These are phyloP conservation scores for Clavariopsis aquatica DNA, from an alignment of 495 filamentous ascomycete species.

Conservation along the genomic window DNA sequence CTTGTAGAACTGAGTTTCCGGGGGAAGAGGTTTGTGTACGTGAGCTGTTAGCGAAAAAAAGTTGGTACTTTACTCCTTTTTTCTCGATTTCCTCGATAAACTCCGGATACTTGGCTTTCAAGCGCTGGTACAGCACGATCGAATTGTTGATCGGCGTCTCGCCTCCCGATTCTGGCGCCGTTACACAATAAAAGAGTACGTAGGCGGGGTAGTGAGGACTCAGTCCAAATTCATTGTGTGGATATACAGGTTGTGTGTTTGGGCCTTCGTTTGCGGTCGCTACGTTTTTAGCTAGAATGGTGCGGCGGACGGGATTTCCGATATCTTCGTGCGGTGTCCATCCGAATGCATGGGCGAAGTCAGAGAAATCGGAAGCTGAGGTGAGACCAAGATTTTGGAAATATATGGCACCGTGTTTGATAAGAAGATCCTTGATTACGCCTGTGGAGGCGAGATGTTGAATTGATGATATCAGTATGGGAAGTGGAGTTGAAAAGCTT, in stretches of 20 bases:
- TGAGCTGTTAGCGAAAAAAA: slow-evolving; percentile 14
- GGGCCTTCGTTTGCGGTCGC: slow-evolving; percentile 24
- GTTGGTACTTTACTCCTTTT: slow-evolving; percentile 21
- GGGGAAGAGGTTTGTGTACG: slow-evolving; percentile 1
- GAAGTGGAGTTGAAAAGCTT: background rate
- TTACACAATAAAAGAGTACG: slow-evolving; percentile 15
- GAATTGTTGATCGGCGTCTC: slow-evolving; percentile 30
- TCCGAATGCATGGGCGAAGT: slow-evolving; percentile 23
- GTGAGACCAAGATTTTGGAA: slow-evolving; percentile 16
- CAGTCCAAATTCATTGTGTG: slow-evolving; percentile 27
- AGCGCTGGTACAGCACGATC: slow-evolving; percentile 18
- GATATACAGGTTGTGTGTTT: slow-evolving; percentile 26
- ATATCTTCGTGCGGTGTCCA: slow-evolving; percentile 22
- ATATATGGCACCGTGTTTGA: slow-evolving; percentile 17
- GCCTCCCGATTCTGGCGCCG: slow-evolving; percentile 19
- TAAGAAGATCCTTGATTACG: slow-evolving; percentile 8
- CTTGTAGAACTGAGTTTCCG: slow-evolving; percentile 22
- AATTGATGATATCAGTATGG: slow-evolving; percentile 1
- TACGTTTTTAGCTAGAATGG: slow-evolving; percentile 18
- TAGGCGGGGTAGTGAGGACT: slow-evolving; percentile 25
- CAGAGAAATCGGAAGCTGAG: slow-evolving; percentile 13
- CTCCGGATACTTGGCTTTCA: slow-evolving; percentile 16
- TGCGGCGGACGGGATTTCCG: slow-evolving; percentile 20
- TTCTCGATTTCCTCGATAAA: slow-evolving; percentile 18
- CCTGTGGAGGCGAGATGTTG: slow-evolving; percentile 1